Percentiles rank a stretch among this genome's conserved stretches.
Evolutionary conservation across 1,284 basidiomycete genomes (phyloP).

Genomic region (Trametes polyzona): DNA sequence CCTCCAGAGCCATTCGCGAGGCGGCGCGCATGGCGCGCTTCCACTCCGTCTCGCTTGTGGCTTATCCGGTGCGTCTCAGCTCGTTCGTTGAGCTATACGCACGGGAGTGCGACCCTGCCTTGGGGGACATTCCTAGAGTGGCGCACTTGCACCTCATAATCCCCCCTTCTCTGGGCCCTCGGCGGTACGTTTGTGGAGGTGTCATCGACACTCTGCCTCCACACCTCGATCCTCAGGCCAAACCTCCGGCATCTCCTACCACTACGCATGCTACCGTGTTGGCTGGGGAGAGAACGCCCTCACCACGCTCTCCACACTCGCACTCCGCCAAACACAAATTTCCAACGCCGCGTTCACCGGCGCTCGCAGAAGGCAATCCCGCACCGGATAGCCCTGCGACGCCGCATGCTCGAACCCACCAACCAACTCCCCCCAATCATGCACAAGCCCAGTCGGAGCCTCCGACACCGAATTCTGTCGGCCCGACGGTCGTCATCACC

Average conservation of each 20-base stretch:
- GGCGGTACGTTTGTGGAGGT: neutral
- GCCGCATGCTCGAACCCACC: too few relatives aligned
- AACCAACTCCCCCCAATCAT: too few relatives aligned
- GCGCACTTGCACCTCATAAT: neutral
- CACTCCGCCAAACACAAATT: too few relatives aligned
- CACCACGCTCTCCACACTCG: too few relatives aligned
- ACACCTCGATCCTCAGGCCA: neutral
- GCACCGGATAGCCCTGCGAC: too few relatives aligned
- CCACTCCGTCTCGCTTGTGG: neutral
- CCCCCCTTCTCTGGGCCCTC: neutral
- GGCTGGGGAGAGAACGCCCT: too few relatives aligned
- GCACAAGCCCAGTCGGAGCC: neutral
- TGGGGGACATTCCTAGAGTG: neutral
- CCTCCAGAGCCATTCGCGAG: slow-evolving; percentile 1
- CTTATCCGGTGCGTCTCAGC: neutral
- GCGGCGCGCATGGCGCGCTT: slow-evolving; percentile 1
- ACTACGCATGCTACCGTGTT: neutral
- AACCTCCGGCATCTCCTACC: neutral
- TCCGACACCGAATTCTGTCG: neutral
- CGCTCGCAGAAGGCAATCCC: too few relatives aligned
- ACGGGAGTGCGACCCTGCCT: neutral
- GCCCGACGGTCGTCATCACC: neutral
- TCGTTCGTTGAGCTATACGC: slow-evolving; percentile 4
- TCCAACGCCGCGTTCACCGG: too few relatives aligned
- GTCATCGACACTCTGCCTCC: neutral